Conservation (phyloP, 306 rosid genomes). For the Fragaria nilgerrensis region DNA sequence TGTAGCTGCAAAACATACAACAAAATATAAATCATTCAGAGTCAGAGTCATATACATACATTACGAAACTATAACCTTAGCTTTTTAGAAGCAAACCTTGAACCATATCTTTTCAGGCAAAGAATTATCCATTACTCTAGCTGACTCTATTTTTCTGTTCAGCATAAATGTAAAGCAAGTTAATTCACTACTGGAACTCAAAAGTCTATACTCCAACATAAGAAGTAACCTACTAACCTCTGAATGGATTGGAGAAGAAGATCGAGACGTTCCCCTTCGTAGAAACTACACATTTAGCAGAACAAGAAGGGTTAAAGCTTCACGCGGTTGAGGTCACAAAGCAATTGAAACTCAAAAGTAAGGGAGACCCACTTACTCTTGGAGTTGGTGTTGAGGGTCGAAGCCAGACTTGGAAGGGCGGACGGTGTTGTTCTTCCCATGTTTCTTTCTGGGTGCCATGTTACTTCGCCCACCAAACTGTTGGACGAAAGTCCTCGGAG, state of each 20-base stretch:
- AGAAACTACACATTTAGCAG: slow-evolving; percentile 36
- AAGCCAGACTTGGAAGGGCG: background rate
- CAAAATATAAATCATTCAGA: background rate
- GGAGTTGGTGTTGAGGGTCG: background rate
- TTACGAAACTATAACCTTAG: background rate
- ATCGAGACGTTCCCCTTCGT: slow-evolving; percentile 55
- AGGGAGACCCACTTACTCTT: slow-evolving; percentile 3
- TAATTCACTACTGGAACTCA: background rate
- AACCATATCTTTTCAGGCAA: slow-evolving; percentile 80
- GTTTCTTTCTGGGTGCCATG: slow-evolving; percentile 18
- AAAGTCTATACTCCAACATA: background rate
- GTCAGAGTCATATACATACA: background rate
- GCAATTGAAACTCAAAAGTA: background rate
- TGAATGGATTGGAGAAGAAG: slow-evolving; percentile 53
- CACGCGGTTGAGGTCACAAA: background rate
- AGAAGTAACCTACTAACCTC: slow-evolving; percentile 29
- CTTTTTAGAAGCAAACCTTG: slow-evolving; percentile 42
- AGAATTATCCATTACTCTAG: slow-evolving; percentile 43
- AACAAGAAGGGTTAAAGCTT: background rate
- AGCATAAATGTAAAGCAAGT: background rate
- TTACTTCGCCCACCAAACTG: background rate
- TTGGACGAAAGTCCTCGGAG: background rate
- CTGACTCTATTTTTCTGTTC: slow-evolving; percentile 50
- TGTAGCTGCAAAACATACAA: slow-evolving; percentile 49
- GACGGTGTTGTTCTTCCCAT: background rate